A percentile compares a stretch with the other conserved stretches of the same genome.
phyloP scores from a whole-genome alignment of 2,329 filamentous ascomycete genomes.

The Xylaria sp. region DNA sequence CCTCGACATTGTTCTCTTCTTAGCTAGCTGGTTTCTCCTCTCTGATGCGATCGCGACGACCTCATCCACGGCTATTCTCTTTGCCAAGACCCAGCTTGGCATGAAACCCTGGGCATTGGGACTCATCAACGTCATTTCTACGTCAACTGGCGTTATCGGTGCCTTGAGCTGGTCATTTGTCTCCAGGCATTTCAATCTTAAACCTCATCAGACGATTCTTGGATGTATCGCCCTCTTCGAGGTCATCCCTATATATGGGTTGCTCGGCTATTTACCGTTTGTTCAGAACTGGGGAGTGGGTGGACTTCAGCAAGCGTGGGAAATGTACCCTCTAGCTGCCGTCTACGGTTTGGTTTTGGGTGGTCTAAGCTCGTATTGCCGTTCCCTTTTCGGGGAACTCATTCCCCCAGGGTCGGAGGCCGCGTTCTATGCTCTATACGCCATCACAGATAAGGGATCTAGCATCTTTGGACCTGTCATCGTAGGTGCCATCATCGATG shows the following conservation, averaged over 20 bases:
- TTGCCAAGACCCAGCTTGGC: constrained; percentile 90
- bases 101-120: constrained; percentile 91
- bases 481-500: constrained; percentile 91
- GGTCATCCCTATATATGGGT: constrained; percentile 89
- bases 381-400: constrained; percentile 90
- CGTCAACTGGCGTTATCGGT: constrained; percentile 82
- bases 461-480: constrained; percentile 94
- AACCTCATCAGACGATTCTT: constrained; percentile 87
- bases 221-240: constrained; percentile 93
- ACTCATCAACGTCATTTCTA: constrained; percentile 93
- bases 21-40: constrained; percentile 92
- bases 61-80: constrained; percentile 92
- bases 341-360: constrained; percentile 95
- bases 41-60: constrained; percentile 96
- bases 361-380: constrained; percentile 91
- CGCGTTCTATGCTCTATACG: constrained; percentile 95
- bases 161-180: constrained; percentile 90
- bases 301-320: constrained; percentile 93
- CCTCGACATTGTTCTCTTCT: constrained; percentile 79
- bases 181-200: constrained; percentile 74
- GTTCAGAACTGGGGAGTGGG: constrained; percentile 78
- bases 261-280: constrained; percentile 87
- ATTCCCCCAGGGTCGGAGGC: constrained; percentile 95
- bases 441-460: constrained; percentile 96
- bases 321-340: constrained; percentile 93